Evolutionary conservation across 2,329 filamentous ascomycete genomes (phyloP), one percentile per base, ranked within the genome.

Genomic region (Cladosporium halotolerans): DNA sequence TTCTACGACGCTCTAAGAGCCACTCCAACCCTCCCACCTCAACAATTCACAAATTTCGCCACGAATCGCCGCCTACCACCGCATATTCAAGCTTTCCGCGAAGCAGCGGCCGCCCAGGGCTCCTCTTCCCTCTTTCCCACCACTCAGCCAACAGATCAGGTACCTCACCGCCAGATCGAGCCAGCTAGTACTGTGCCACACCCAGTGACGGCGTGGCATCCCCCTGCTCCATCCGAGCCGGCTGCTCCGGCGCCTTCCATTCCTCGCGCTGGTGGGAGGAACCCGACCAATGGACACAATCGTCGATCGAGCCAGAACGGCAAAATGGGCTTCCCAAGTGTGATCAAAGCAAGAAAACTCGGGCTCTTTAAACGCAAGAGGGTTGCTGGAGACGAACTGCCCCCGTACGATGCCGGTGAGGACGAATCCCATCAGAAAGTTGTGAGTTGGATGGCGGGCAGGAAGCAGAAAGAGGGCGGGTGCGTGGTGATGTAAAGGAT

Each of bases 151-250:
- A 33, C 57, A 18, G 59, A 66, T 54, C 65, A 63, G 41, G 61
- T 68, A 3, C 66, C 65, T 1, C 52, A 62, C 9, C 62, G 58
- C 13, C 56, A 53, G 31, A 52, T 45, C 10, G 57, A 55, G 11
- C 54, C 54, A 18, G 58, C 61, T 9, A 63, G 66, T 9, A 61
- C 59, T 1, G 62, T 62, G 1, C 60, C 61, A 2, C 66, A 69
- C 49, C 66, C 66, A 1, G 57, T 69, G 46, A 68, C 63, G 4
- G 65, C 59, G 2, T 69, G 67, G 67, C 63, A 64, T 56, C 67
- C 67, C 6, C 66, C 66, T 3, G 65, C 65, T 2, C 46, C 63
- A 7, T 45, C 50, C 2, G 54, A 55, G 3, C 53, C 51, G 11
- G 41, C 43, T 4, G 39, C 42, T 2, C 51, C 45, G 28, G 46